Evolutionary conservation across 257 asterid species (phyloP).

Genomic region (Solanum infundibuliforme): DNA sequence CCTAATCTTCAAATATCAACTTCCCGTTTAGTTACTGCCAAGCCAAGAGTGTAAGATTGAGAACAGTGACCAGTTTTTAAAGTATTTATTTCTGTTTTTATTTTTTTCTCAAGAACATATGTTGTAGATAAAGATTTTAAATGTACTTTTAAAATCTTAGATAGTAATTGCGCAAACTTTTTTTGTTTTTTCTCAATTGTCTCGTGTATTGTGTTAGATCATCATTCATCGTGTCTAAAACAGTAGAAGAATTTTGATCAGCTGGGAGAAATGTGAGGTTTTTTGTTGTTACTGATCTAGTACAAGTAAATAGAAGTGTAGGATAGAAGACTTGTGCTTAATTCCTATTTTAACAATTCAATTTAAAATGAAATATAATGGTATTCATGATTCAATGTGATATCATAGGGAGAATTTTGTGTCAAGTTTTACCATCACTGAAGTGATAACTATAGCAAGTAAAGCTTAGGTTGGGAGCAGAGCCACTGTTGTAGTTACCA

Average conservation of each 20-base stretch:
- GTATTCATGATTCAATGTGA: not conserved
- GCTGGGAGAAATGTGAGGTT: no score
- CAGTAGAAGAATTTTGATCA: not conserved
- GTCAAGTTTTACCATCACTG: not conserved
- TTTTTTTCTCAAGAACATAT: not conserved
- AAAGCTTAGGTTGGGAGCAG: not conserved
- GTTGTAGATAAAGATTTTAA: not conserved
- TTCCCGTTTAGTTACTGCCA: not conserved
- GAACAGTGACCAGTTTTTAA: not conserved
- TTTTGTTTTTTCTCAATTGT: not conserved
- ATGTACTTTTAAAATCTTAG: not conserved
- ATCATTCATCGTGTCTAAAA: not conserved
- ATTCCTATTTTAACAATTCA: no score
- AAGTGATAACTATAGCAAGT: not conserved
- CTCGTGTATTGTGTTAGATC: not conserved
- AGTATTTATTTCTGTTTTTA: not conserved
- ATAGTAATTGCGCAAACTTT: not conserved
- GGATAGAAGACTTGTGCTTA: no score
- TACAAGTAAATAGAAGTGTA: no score
- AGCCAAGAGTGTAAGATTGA: not conserved
- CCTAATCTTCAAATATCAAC: not conserved
- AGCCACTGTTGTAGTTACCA: not conserved
- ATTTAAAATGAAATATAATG: not conserved
- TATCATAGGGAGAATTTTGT: not conserved
- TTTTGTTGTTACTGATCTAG: no score